Base-by-base conservation (phyloP, 106 monocot genomes). In the Dioscorea zingiberensis region DNA sequence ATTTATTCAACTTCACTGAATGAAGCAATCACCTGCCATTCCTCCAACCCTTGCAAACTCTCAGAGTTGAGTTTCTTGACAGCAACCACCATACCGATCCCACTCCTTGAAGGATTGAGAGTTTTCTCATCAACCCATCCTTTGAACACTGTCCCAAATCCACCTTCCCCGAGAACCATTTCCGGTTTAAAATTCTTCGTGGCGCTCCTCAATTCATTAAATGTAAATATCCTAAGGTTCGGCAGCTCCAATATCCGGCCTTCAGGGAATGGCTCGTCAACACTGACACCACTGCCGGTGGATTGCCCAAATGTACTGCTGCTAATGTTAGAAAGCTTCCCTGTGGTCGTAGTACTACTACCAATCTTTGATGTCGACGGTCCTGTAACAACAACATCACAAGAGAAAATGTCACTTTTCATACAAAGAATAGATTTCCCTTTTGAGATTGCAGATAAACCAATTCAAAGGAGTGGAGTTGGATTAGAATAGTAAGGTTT, bases 1-100 rank as follows among this genome's bases (percentile, higher is more conserved):
- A n/a, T n/a, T n/a, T n/a, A n/a, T n/a, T n/a, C n/a, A n/a, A n/a
- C 38, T 38, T 8, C 38, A 38, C 10, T 38, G 38, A 38, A 10
- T 38, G 4, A 1, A 38, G 10, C 13, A 29, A 21, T 69, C 48
- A 86, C 85, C 81, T 82, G 71, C 81, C 81, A 86, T 72, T 86
- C 78, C 16, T 82, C 75, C 30, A 78, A 72, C 17, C 85, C 85
- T 60, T 86, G 85, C 74, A 86, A 67, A 49, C 85, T 76, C 49
- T 86, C 81, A 46, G 75, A 47, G 18, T 86, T 78, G 22, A 86
- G 75, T 55, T 82, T 81, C 85, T 86, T 86, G n/a, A 86, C 81
- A 2, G 85, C 85, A 72, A 86, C 65, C 10, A 81, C 75, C 57
- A 77, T 81, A 17, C 77, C 81, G 6, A 66, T 6, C 0, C 79